Percentiles rank a stretch among this genome's conserved stretches.
Evolutionary conservation across 2,329 filamentous ascomycete genomes (phyloP).

Genomic region (Talaromyces piceae): DNA sequence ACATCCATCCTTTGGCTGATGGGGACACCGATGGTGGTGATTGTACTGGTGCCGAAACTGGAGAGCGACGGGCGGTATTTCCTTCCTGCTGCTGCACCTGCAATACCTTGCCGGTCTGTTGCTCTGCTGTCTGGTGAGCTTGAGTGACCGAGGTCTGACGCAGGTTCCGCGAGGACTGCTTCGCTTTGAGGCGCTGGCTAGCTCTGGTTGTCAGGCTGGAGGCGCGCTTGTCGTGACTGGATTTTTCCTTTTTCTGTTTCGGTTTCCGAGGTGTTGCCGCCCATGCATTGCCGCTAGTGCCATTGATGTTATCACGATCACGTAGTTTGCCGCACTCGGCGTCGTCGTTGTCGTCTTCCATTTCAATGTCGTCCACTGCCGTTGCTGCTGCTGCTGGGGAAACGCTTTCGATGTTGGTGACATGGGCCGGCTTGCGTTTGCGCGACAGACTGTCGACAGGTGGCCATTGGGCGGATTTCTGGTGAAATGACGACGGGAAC

Average conservation of each 20-base stretch:
- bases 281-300: neutral
- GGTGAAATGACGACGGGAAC: constrained; percentile 1
- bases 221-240: constrained; percentile 9
- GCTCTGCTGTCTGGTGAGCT: neutral
- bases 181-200: constrained; percentile 11
- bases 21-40: neutral
- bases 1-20: neutral
- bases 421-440: constrained; percentile 26
- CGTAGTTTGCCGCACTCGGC: constrained; percentile 7
- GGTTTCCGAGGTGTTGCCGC: neutral
- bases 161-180: constrained; percentile 12
- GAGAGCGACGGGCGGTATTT: neutral
- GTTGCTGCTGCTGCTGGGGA: neutral
- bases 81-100: constrained; percentile 19
- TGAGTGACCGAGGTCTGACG: neutral
- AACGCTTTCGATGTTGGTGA: neutral
- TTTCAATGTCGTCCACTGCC: neutral
- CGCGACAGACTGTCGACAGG: constrained; percentile 25
- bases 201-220: constrained; percentile 12
- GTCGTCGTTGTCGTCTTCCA: neutral
- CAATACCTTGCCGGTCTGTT: neutral
- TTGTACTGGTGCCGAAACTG: neutral
- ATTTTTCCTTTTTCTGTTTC: neutral
- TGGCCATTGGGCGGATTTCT: constrained; percentile 12
- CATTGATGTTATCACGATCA: neutral